Conservation (phyloP, 2,329 filamentous ascomycete species). For the Pseudophaeomoniella oleicola region DNA sequence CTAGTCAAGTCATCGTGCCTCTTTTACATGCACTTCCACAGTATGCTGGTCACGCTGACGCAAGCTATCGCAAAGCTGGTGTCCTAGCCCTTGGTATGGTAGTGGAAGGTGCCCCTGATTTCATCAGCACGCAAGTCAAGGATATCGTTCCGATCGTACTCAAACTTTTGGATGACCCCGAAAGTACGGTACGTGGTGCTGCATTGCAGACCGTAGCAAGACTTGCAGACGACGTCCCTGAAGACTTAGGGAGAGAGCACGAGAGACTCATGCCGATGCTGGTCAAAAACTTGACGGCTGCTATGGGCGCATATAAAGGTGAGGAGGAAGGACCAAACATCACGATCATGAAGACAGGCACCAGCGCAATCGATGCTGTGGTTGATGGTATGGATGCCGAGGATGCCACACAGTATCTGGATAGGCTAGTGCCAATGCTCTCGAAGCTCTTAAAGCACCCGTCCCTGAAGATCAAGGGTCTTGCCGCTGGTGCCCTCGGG, state of each 20-base stretch:
- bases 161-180: slow-evolving; percentile 67
- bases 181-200: slow-evolving; percentile 71
- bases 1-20: slow-evolving; percentile 86
- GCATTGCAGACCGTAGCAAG: slow-evolving; percentile 78
- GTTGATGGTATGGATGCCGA: slow-evolving; percentile 71
- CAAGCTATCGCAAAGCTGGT: slow-evolving; percentile 74
- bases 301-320: slow-evolving; percentile 51
- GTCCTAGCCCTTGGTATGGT: slow-evolving; percentile 87
- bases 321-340: slow-evolving; percentile 58
- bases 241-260: slow-evolving; percentile 78
- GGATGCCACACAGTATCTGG: slow-evolving; percentile 68
- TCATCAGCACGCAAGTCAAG: slow-evolving; percentile 83
- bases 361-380: slow-evolving; percentile 80
- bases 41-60: slow-evolving; percentile 61
- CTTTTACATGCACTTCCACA: slow-evolving; percentile 72
- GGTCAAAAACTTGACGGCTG: slow-evolving; percentile 76
- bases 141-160: slow-evolving; percentile 76
- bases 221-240: slow-evolving; percentile 82
- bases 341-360: slow-evolving; percentile 77
- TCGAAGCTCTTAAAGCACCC: slow-evolving; percentile 70
- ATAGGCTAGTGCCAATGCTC: slow-evolving; percentile 70
- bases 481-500: slow-evolving; percentile 76
- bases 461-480: slow-evolving; percentile 79
- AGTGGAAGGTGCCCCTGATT: slow-evolving; percentile 92
- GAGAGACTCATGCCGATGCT: slow-evolving; percentile 69